Evolutionary conservation across 1,139 yeast genomes (phyloP).

Genomic region (Arxiozyma bovina): DNA sequence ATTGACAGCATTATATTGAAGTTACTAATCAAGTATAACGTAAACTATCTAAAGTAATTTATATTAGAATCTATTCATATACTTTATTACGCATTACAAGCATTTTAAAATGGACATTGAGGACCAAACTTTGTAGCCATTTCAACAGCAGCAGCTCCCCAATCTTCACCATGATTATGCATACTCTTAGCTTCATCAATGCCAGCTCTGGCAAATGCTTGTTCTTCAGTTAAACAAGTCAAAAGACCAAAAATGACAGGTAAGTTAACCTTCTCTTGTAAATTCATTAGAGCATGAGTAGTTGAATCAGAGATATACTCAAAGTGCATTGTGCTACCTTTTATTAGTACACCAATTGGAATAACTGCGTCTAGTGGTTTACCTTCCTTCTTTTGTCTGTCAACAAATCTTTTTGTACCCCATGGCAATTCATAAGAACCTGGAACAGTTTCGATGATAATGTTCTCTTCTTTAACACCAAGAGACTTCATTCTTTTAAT

Average conservation of each 20-base stretch:
- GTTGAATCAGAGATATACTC: conserved; percentile 92
- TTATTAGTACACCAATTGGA: conserved; percentile 89
- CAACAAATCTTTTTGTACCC: conserved; percentile 53
- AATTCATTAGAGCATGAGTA: conserved; percentile 74
- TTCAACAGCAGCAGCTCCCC: conserved; percentile 99
- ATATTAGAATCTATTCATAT: neutral
- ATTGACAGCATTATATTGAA: no score
- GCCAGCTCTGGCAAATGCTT: conserved; percentile 93
- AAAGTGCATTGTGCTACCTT: conserved; percentile 96
- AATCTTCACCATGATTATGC: conserved; percentile 96
- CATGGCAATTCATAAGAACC: conserved; percentile 91
- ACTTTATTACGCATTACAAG: neutral
- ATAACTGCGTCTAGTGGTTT: conserved; percentile 73
- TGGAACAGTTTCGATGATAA: conserved; percentile 76
- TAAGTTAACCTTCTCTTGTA: conserved; percentile 58
- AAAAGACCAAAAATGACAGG: conserved; percentile 91
- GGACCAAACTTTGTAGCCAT: conserved; percentile 55
- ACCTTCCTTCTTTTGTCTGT: conserved; percentile 38
- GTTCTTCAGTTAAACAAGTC: conserved; percentile 89
- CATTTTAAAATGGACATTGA: conserved; percentile 11
- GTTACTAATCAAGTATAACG: no score
- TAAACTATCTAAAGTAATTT: no score
- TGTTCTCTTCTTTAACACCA: conserved; percentile 71
- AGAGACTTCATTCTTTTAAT: conserved; percentile 46
- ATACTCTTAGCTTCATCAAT: conserved; percentile 50